Percentiles rank a stretch among this genome's conserved stretches.
Evolutionary conservation across 306 rosid genomes (phyloP).

Genomic region (Cucurbita argyrosperma): DNA sequence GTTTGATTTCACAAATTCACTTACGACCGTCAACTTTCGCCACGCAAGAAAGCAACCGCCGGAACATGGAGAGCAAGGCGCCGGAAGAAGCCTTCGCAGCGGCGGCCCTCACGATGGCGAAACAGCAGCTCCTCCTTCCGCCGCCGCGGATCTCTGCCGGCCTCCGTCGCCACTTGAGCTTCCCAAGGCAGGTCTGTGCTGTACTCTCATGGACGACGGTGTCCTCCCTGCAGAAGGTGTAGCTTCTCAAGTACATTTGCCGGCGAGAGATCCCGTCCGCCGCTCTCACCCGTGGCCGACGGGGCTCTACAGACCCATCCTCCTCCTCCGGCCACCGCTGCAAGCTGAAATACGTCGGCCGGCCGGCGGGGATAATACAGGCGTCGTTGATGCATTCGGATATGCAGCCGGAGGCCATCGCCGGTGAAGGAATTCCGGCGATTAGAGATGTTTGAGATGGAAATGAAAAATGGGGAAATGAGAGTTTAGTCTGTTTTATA

Average conservation of each 20-base stretch:
- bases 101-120: neutral
- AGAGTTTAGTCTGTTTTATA: neutral
- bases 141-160: neutral
- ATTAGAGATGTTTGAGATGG: neutral
- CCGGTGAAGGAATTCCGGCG: neutral
- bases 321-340: neutral
- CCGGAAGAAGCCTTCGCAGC: neutral
- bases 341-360: neutral
- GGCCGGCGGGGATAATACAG: neutral
- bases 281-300: neutral
- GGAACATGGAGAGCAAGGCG: neutral
- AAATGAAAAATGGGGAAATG: neutral
- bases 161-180: neutral
- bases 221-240: conserved; percentile 4
- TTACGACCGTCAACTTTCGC: neutral
- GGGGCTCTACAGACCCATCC: neutral
- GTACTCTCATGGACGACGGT: neutral
- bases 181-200: neutral
- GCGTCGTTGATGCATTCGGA: neutral
- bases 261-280: neutral
- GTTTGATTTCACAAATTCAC: neutral
- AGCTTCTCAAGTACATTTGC: conserved; percentile 6
- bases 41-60: neutral
- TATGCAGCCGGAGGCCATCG: conserved; percentile 7
- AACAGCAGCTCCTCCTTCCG: neutral